Base-by-base conservation (phyloP, 257 asterid species). In the Solanum pimpinellifolium region DNA sequence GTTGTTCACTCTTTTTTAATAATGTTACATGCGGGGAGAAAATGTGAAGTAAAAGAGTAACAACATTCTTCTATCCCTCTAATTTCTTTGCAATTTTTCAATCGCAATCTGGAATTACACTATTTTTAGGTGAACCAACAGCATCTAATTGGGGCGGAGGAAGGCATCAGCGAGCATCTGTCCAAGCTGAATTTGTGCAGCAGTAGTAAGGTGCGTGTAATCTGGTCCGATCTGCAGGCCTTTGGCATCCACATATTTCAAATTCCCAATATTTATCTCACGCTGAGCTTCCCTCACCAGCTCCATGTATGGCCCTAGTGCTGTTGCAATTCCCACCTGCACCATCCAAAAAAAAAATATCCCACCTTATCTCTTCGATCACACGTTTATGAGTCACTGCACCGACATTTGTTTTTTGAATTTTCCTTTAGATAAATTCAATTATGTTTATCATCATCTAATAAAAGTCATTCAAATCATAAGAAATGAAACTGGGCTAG, bases 281-380 rank as follows among this genome's bases (percentile, higher is more conserved):
- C 86, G 39, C 59, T 92, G 93, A 21, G 91, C 89, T 65, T 89
- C 37, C 83, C 93, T 90, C 29, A 92, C 87, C 52, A 31, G 44
- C 15, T 88, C 92, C 4, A 84, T 41, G 52, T 78, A 89, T 9
- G 77, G 86, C 15, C 92, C 93, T 78, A 85, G 59, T 5, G 89
- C 91, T 9, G 93, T 83, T 65, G 93, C 90, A 74, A 91, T 74
- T 18, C 88, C 90, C 59, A 88, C 91, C 91, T 89, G 52, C 72
- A 80, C 68, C 85, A 47, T 6, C 39, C 39, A 37, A 37, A 37
- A 25, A 41, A 80, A 8, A 6, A 21, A 39, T 37, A 3, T 14
- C 49, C 66, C 84, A 46, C 84, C 62, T 44, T 44, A 77, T 42
- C 83, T 42, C 83, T 76, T 76, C 35, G 14, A 21, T 25, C 62